Evolutionary conservation across 257 asterid species (phyloP), one percentile per base, ranked within the genome.

Genomic region (Solanum gracilifrons): DNA sequence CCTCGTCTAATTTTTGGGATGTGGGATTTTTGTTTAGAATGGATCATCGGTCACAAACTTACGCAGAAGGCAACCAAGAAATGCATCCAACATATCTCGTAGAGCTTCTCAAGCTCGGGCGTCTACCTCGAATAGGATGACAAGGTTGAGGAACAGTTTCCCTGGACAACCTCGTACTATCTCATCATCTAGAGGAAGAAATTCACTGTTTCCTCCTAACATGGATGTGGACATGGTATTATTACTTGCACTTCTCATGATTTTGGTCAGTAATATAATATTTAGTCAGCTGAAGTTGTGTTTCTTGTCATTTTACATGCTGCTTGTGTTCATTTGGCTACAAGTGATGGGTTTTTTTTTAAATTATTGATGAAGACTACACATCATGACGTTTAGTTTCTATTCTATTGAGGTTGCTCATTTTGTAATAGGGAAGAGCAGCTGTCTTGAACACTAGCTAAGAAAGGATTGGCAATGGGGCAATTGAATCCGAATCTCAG

Each of bases 221-320:
- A 95, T 96, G 98, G 98, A 96, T 92, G 86, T 95, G 29, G 99
- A 95, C 82, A 85, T 88, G 97, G 99, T 96, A 94, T 27, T 72
- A 58, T 89, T 21, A 71, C 85, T 83, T 89, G 15, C 55, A 72
- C 62, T 31, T 87, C 33, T 85, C 87, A 39, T 80, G 43, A 77
- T 51, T 58, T 43, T 62, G 66, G 85, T 31, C 85, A 29, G 41
- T 58, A 86, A 25, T 43, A 27, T 37, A 55, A 27, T 75, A 43
- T 86, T 55, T 66, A 79, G 85, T 89, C 48, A 46, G 48, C 74
- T 72, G n/a, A 27, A 35, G 58, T 51, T n/a, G 21, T 51, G 58
- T 33, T 35, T 23, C 29, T 12, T 48, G n/a, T 86, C 36, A 36
- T 31, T 86, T 73, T 10, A 39, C 20, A 79, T 79, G 85, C 43